A percentile compares a stretch with the other conserved stretches of the same genome.
phyloP scores from a whole-genome alignment of 176 grass and related monocot genomes.

The Triticum dicoccoides region DNA sequence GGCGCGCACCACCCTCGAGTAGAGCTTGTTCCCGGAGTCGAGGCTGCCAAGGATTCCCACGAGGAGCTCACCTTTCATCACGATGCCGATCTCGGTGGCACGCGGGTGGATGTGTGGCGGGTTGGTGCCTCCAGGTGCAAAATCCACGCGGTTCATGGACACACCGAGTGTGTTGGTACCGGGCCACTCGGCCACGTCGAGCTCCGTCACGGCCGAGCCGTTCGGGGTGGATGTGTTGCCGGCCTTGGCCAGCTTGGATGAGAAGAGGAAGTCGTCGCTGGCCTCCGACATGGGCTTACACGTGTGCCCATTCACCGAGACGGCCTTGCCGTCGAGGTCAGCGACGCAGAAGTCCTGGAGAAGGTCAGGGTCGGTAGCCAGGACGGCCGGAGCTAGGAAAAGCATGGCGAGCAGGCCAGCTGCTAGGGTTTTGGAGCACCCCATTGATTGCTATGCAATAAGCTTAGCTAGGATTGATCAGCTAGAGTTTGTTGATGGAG shows the following conservation, averaged over 20 bases:
- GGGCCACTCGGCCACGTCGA: slow-evolving; percentile 44
- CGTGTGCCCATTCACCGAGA: slow-evolving; percentile 35
- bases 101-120: slow-evolving; percentile 65
- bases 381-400: not conserved
- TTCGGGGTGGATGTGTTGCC: slow-evolving; percentile 42
- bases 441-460: not conserved
- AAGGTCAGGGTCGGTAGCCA: slow-evolving; percentile 29
- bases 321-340: not conserved
- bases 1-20: slow-evolving; percentile 42
- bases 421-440: not conserved
- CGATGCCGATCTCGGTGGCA: slow-evolving; percentile 41
- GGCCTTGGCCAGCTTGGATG: not conserved
- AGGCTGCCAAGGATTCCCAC: slow-evolving; percentile 48
- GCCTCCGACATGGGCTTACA: slow-evolving; percentile 27
- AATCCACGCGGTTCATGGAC: slow-evolving; percentile 80
- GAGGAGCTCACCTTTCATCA: slow-evolving; percentile 38
- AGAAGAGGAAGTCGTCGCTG: slow-evolving; percentile 54
- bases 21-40: slow-evolving; percentile 33
- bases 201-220: slow-evolving; percentile 38
- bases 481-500: not conserved
- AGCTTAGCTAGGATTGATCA: not conserved
- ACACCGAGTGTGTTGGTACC: slow-evolving; percentile 69
- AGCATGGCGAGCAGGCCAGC: not conserved
- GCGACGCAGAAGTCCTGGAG: slow-evolving; percentile 49
- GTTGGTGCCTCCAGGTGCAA: slow-evolving; percentile 54